Conservation (phyloP, 345 rosid species). For the Viola odorata region DNA sequence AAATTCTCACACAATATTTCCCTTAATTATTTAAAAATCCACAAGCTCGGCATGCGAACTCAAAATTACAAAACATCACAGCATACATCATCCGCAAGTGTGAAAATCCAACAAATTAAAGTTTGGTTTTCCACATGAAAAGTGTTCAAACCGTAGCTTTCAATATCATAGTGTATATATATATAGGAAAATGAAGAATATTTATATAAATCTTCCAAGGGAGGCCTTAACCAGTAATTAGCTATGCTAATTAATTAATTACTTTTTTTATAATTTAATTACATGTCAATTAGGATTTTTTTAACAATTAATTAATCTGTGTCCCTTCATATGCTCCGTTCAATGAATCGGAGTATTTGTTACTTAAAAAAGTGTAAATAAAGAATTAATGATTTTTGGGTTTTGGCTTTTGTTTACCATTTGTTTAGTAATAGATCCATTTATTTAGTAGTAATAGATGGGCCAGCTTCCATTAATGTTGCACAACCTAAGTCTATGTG, state of each 20-base stretch:
- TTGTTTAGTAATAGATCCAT: not conserved
- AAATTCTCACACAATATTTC: not conserved
- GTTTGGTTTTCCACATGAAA: slow-evolving; percentile 6
- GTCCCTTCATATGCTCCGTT: too few relatives aligned
- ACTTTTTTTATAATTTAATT: too few relatives aligned
- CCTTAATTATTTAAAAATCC: not conserved
- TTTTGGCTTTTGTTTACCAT: not conserved
- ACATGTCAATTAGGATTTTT: too few relatives aligned
- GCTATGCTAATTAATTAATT: not conserved
- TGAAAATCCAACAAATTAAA: not conserved
- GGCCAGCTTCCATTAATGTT: slow-evolving; percentile 16
- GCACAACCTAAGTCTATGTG: slow-evolving; percentile 6
- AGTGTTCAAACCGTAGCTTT: not conserved
- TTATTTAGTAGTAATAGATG: not conserved
- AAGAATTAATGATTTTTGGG: not conserved
- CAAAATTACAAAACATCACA: not conserved
- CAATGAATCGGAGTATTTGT: too few relatives aligned
- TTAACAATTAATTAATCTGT: not conserved
- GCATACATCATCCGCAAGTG: not conserved
- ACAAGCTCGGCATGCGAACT: too few relatives aligned
- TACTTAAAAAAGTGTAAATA: too few relatives aligned
- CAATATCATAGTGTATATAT: not conserved
- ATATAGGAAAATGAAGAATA: too few relatives aligned
- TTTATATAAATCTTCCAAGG: not conserved
- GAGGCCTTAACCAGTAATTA: slow-evolving; percentile 4